Evolutionary conservation across 73 alveolate species (phyloP), one percentile per base, ranked within the genome.

Genomic region (Stentor coeruleus): DNA sequence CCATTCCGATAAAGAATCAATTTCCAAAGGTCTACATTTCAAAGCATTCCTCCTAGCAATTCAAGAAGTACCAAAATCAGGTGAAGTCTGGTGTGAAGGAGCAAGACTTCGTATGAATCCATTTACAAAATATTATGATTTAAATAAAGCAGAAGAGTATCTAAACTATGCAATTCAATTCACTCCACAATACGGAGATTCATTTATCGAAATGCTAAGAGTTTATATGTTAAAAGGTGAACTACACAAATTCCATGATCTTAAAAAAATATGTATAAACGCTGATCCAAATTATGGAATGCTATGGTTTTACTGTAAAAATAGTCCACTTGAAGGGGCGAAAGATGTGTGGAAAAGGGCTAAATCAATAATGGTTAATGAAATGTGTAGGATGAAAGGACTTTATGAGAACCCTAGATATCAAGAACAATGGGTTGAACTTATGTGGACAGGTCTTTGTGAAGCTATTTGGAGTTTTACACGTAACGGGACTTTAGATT

Each of bases 81-180:
- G 96, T 2, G 96, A 90, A 58, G 96, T 90, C 26, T 90, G 96
- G 96, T 90, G 96, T 41, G 96, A 90, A 84, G 96, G 96, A 11
- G 96, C 96, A 2, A 74, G 96, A 40, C 72, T 90, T 15, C 75
- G 77, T 39, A 39, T 90, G 83, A 73, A 88, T 35, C 89, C 93
- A n/a, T 39, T 74, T 38, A 76, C 84, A 36, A 86, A 57, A 77
- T 58, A 75, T 36, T 88, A 57, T 81, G 86, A 90, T 49, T 4
- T 90, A 14, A 59, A 59, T 35, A 87, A 77, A 37, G 93, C 96
- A 0, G 75, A 66, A 82, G 39, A 90, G 38, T 90, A 84, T 84
- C 88, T 90, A 26, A 89, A 90, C 35, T 90, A 82, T 81, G 96
- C 96, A 40, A 84, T 90, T 6, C 80, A 84, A 42, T 90, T 90